phyloP scores from a whole-genome alignment of 306 rosid genomes.

The Pterocarpus macrocarpus region DNA sequence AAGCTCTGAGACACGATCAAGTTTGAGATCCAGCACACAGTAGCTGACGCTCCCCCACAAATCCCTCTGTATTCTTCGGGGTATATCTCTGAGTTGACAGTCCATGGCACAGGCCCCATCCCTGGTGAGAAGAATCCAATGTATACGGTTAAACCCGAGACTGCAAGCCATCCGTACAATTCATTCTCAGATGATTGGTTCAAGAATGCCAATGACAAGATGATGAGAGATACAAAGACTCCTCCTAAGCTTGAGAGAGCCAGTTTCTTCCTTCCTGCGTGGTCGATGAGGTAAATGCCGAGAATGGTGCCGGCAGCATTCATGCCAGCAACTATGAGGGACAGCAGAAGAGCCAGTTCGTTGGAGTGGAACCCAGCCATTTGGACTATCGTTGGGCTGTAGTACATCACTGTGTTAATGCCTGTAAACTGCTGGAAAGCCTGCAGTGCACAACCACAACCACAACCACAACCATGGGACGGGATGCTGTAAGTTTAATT shows the following conservation, averaged over 20 bases:
- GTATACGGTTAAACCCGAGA: slow-evolving; percentile 69
- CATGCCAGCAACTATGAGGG: slow-evolving; percentile 78
- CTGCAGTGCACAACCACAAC: slow-evolving; percentile 41
- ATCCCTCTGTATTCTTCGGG: slow-evolving; percentile 83
- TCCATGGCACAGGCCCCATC: slow-evolving; percentile 97
- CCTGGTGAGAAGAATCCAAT: slow-evolving; percentile 82
- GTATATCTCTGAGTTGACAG: slow-evolving; percentile 88
- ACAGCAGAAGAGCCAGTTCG: slow-evolving; percentile 77
- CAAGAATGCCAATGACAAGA: slow-evolving; percentile 63
- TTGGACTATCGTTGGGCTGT: slow-evolving; percentile 90
- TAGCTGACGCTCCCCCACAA: slow-evolving; percentile 92
- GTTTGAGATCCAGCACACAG: slow-evolving; percentile 85
- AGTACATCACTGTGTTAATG: slow-evolving; percentile 92
- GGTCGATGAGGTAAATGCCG: slow-evolving; percentile 88
- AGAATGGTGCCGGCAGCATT: slow-evolving; percentile 79
- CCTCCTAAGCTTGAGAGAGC: slow-evolving; percentile 81
- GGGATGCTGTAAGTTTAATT: too few species aligned
- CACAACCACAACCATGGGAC: too few species aligned
- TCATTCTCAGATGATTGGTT: slow-evolving; percentile 49
- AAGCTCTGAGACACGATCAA: slow-evolving; percentile 75
- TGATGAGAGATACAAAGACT: slow-evolving; percentile 64
- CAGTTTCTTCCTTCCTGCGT: slow-evolving; percentile 67
- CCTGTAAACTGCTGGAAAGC: slow-evolving; percentile 92
- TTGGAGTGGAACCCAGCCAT: slow-evolving; percentile 87
- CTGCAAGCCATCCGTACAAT: slow-evolving; percentile 72